phyloP scores from a whole-genome alignment of 306 rosid species.

The Vigna angularis region DNA sequence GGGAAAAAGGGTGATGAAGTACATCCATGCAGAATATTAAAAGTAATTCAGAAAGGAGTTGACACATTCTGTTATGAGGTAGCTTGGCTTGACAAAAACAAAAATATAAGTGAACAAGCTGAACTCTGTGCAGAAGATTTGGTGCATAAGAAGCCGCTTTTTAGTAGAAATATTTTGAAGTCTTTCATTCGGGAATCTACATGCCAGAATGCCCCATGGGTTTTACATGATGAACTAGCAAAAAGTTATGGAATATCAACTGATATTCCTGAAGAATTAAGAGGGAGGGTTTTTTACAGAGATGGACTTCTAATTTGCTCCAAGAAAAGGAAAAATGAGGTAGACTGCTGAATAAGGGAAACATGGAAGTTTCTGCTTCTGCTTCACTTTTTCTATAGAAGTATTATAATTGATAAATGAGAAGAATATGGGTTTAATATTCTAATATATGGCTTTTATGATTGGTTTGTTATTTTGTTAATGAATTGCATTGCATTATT shows the following conservation, averaged over 20 bases:
- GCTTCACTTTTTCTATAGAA: constrained; percentile 4
- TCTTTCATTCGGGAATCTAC: constrained; percentile 96
- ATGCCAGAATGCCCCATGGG: constrained; percentile 92
- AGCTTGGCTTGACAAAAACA: constrained; percentile 82
- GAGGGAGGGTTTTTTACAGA: constrained; percentile 62
- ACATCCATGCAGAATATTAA: constrained; percentile 73
- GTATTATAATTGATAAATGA: constrained; percentile 17
- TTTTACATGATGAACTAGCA: constrained; percentile 79
- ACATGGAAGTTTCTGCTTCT: constrained; percentile 41
- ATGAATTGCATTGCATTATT: constrained; percentile 18
- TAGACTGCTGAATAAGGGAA: constrained; percentile 34
- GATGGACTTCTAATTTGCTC: constrained; percentile 73
- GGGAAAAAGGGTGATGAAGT: constrained; percentile 67
- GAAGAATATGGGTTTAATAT: not conserved
- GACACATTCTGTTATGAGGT: constrained; percentile 64
- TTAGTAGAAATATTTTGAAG: constrained; percentile 78
- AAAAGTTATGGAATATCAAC: constrained; percentile 75
- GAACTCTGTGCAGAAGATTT: constrained; percentile 58
- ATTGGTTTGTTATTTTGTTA: constrained; percentile 30
- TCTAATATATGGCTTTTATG: constrained; percentile 24
- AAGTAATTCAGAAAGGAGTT: constrained; percentile 58
- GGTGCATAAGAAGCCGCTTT: constrained; percentile 76
- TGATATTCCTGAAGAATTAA: constrained; percentile 72
- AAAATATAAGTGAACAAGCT: constrained; percentile 58
- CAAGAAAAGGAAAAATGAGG: constrained; percentile 73